Percentiles rank a stretch among this genome's conserved stretches.
Evolutionary conservation across 805 yeast genomes (phyloP).

Genomic region (Wickerhamomyces chaumierensis): DNA sequence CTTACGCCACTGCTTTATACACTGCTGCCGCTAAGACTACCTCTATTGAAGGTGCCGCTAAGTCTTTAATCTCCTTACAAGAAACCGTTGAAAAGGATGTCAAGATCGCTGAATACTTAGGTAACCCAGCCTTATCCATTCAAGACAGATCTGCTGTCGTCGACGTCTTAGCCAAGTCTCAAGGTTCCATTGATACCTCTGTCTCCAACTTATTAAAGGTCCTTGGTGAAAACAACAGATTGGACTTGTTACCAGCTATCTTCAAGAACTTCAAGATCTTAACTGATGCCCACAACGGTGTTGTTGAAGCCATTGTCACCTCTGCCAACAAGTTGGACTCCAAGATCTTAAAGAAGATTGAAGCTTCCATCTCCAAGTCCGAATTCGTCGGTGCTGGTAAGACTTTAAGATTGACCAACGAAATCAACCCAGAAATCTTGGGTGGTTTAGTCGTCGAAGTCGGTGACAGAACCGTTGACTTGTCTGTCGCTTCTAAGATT

Average conservation of each 20-base stretch:
- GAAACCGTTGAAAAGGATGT: conserved; percentile 48
- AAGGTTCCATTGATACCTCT: conserved; percentile 49
- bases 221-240: conserved; percentile 90
- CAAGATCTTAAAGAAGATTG: conserved; percentile 66
- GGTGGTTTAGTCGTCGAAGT: conserved; percentile 96
- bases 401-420: conserved; percentile 74
- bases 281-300: conserved; percentile 82
- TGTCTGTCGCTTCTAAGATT: conserved; percentile 76
- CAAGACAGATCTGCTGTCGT: conserved; percentile 67
- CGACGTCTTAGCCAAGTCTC: conserved; percentile 35
- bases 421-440: conserved; percentile 78
- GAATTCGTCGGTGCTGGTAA: conserved; percentile 76
- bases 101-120: conserved; percentile 48
- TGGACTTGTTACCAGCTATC: conserved; percentile 54
- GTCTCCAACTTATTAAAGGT: conserved; percentile 73
- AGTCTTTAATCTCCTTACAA: conserved; percentile 50
- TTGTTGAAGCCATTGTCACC: conserved; percentile 87
- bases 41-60: conserved; percentile 57
- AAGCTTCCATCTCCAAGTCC: conserved; percentile 67
- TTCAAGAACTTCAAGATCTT: conserved; percentile 63
- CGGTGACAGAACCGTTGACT: conserved; percentile 94
- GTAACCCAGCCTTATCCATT: conserved; percentile 75
- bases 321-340: conserved; percentile 79
- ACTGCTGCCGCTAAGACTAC: conserved; percentile 82
- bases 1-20: conserved; percentile 92